Percentiles rank a stretch among this genome's conserved stretches.
phyloP scores from a whole-genome alignment of 176 grass and related monocot genomes.

The Olyra latifolia region DNA sequence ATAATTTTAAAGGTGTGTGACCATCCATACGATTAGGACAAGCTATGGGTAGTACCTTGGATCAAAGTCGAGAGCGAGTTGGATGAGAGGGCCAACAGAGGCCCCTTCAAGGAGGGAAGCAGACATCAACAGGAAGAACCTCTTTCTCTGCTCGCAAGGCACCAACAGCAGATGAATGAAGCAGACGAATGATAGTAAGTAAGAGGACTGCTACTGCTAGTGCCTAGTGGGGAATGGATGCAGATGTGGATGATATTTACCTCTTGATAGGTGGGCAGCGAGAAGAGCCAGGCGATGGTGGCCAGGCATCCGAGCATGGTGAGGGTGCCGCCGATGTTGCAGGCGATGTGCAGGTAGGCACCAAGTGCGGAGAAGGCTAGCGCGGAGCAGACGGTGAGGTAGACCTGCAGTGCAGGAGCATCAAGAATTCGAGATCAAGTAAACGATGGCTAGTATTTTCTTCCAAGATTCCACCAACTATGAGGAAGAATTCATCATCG shows the following conservation, averaged over 20 bases:
- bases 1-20: no score
- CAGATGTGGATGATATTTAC: background rate
- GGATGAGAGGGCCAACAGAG: constrained; percentile 54
- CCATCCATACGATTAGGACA: no score
- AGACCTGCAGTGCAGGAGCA: constrained; percentile 48
- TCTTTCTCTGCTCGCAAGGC: background rate
- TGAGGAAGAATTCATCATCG: no score
- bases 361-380: constrained; percentile 57
- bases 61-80: constrained; percentile 52
- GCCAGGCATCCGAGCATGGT: constrained; percentile 52
- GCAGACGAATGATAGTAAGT: background rate
- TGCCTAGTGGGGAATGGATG: no score
- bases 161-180: background rate
- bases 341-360: constrained; percentile 57
- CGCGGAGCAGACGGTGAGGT: constrained; percentile 68
- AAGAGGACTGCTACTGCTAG: no score
- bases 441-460: background rate
- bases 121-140: constrained; percentile 48
- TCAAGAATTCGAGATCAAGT: no score
- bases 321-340: constrained; percentile 63
- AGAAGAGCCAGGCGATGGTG: constrained; percentile 50
- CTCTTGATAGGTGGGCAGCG: constrained; percentile 42
- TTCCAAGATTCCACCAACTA: background rate
- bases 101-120: constrained; percentile 53
- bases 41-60: constrained; percentile 48